Base-by-base conservation (phyloP, 768 basidiomycete species). In the Leucocoprinus sp. region DNA sequence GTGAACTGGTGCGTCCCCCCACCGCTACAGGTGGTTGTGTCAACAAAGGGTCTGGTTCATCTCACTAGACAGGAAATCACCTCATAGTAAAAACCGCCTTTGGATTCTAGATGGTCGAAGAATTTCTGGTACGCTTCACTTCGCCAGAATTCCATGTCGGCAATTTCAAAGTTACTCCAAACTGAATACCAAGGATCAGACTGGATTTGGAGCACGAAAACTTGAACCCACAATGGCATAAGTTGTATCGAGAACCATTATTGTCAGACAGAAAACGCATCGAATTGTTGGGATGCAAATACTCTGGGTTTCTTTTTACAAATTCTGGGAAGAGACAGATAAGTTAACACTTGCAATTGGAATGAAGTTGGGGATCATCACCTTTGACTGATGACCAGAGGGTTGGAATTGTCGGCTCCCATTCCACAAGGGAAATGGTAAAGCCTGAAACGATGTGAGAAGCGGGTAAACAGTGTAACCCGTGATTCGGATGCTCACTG, bases 81-180 rank as follows among this genome's bases (percentile, higher is more conserved):
- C 79, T 92, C 90, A 56, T 92, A 93, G 66, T 93, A 93, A 64
- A 93, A 92, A 4, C 92, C 92, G 29, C 92, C 92, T 37, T 78
- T 76, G 1, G 72, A 63, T 53, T 95, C 93, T 26, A 95, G 73
- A 59, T 76, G 75, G 22, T 88, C 77, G 55, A 95, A 95, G 66
- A 84, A 93, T 38, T 78, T 74, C 54, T 76, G 74, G 63, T 96
- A 97, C 0, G 88, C 84, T 52, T 89, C 80, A 1, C 75, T 70
- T 46, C 91, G 69, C 88, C 90, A 95, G 59, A 95, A 88, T 52
- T 89, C 80, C 70, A 96, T 78, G 56, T 83, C 79, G 2, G 78
- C 91, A 49, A 97, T 95, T 64, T 93, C 91, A 55, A 93, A 93
- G 61, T 92, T 93, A 54, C 80, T 85, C 88, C 88, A 92, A 63